Evolutionary conservation across 1,284 basidiomycete genomes (phyloP), one percentile per base, ranked within the genome.

Genomic region (Neolentinus lepideus): DNA sequence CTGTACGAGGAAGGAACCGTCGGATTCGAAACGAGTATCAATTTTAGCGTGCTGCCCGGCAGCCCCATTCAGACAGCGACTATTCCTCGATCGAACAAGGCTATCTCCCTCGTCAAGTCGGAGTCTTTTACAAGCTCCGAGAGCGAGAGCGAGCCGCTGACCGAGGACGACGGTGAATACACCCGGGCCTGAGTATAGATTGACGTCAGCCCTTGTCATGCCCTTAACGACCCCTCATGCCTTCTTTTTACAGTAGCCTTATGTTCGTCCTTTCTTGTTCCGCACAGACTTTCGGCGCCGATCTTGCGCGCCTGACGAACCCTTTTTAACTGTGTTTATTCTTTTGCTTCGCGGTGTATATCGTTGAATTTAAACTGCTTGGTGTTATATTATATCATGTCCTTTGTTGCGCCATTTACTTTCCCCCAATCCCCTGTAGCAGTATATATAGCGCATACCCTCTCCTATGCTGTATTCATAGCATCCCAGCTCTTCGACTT

Each of bases 1-100:
- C 63, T 90, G 51, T 94, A 94, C 65, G 91, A 94, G 67, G 89
- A 92, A 64, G 88, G 88, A 57, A 81, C 84, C 29, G 78, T 81
- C 14, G 85, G 80, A 1, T 81, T 85, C 62, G 81, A 81, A 14
- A 80, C 81, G 38, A 87, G 76, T 67, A 89, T 86, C 76, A 88
- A 86, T 68, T 90, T 89, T 67, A 88, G 84, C 69, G 87, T 88
- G 66, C 74, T 88, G 33, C 83, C 85, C 8, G 78, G 79, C 35
- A 83, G 81, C 60, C 81, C 84, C 24, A 69, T 72, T 63, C 66
- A 69, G 33, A 57, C 54, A 24, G 66, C 64, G 19, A 60, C 69
- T 51, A 71, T 71, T 63, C 75, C 74, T 25, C 72, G 63, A 9
- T 61, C 70, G 26, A 62, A 62, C 35, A 63, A 63, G 54, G 72